Percentiles rank a stretch among this genome's conserved stretches.
Conservation (phyloP, 2,329 filamentous ascomycete genomes). For the Sarocladium strictum region DNA sequence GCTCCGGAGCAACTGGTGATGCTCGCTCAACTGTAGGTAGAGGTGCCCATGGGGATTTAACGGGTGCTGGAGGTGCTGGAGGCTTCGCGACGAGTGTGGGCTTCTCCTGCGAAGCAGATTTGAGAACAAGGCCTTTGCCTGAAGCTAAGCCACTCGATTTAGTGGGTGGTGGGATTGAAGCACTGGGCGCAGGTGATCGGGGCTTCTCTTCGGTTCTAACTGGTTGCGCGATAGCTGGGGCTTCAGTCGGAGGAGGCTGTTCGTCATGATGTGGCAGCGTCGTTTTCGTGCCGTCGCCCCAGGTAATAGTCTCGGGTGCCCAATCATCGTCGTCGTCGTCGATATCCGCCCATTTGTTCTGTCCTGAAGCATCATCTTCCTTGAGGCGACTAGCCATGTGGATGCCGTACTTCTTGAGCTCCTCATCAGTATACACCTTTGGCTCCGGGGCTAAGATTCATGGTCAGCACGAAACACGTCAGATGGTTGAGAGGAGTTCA, state of each 20-base stretch:
- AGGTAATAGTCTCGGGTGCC: constrained; percentile 78
- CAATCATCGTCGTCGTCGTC: constrained; percentile 86
- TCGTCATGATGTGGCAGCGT: constrained; percentile 62
- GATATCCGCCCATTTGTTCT: constrained; percentile 84
- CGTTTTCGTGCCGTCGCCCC: constrained; percentile 83
- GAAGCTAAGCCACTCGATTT: constrained; percentile 43
- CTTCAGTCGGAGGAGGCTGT: constrained; percentile 15
- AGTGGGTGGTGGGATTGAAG: constrained; percentile 28
- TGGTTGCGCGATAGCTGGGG: constrained; percentile 22
- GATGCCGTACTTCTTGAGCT: constrained; percentile 80
- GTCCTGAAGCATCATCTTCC: constrained; percentile 66
- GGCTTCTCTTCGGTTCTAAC: constrained; percentile 32
- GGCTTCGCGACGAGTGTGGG: constrained; percentile 69
- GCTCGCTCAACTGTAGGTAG: constrained; percentile 80
- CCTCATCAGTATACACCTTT: constrained; percentile 81
- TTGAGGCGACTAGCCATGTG: constrained; percentile 76
- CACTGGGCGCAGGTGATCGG: constrained; percentile 35
- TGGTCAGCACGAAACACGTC: background rate
- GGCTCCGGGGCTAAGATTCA: constrained; percentile 56
- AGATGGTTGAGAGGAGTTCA: background rate
- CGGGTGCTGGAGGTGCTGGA: constrained; percentile 58
- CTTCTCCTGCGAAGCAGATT: constrained; percentile 60
- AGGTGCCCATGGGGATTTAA: constrained; percentile 87
- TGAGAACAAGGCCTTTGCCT: constrained; percentile 58
- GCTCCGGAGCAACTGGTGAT: constrained; percentile 60